Evolutionary conservation across 805 yeast genomes (phyloP).

Genomic region (Starmera caribaea): DNA sequence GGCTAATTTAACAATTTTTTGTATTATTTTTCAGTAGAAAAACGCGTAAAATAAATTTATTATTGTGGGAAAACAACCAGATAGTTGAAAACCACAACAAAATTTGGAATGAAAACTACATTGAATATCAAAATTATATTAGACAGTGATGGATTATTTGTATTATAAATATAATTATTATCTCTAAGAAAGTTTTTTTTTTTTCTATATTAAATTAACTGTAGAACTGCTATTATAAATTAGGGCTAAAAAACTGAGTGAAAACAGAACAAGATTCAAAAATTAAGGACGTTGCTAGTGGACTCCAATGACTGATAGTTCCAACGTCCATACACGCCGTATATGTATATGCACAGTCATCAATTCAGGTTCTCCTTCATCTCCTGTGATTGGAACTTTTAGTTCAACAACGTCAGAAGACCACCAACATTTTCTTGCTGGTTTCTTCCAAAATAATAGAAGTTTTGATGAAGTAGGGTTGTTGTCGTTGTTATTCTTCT

Average conservation of each 20-base stretch:
- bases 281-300: constrained; percentile 25
- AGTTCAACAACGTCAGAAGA: constrained; percentile 47
- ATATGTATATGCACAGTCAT: constrained; percentile 63
- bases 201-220: background rate
- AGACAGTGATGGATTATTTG: too few relatives aligned
- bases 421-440: constrained; percentile 99
- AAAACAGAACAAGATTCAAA: constrained; percentile 3
- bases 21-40: too few relatives aligned
- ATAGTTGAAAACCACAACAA: too few relatives aligned
- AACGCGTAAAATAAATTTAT: too few relatives aligned
- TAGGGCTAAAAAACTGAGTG: background rate
- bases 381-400: constrained; percentile 23
- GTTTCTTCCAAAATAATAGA: constrained; percentile 90
- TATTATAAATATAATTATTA: too few relatives aligned
- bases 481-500: constrained; percentile 28
- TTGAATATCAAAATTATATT: too few relatives aligned
- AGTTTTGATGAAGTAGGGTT: constrained; percentile 48
- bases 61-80: too few relatives aligned
- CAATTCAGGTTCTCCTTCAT: constrained; percentile 19
- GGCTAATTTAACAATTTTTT: too few relatives aligned
- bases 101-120: too few relatives aligned
- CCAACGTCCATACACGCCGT: constrained; percentile 95
- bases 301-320: constrained; percentile 81
- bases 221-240: too few relatives aligned
- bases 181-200: background rate